Evolutionary conservation across 257 asterid genomes (phyloP), one percentile per base, ranked within the genome.

Genomic region (Salvia hispanica): DNA sequence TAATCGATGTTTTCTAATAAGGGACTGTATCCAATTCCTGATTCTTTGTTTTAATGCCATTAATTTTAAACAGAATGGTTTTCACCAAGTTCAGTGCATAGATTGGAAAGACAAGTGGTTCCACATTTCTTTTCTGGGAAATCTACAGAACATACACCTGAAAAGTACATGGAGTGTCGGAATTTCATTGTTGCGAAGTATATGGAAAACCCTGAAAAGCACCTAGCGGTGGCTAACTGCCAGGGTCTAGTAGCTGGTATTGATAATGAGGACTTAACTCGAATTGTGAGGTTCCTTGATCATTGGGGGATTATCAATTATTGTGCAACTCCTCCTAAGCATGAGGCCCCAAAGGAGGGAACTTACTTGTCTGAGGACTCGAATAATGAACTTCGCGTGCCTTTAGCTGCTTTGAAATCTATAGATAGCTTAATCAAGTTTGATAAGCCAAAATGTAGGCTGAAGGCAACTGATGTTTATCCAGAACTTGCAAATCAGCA

Each of bases 41-140:
- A 48, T 57, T 18, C 36, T 61, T 56, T 33, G 65, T 46, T 64
- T 55, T 71, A 58, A 8, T 62, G 69, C 51, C 61, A 66, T 64
- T 50, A 33, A 45, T 47, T 57, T 48, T 36, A 59, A 78, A 76
- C 97, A 94, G 99, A 91, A 43, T 94, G 99, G 99, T 94, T 94
- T 87, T 88, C 95, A 55, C 96, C 95, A 64, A 84, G 74, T 75
- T 73, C 90, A n/a, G 96, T 91, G 83, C 95, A 94, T 85, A 87
- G 99, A 82, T 72, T 94, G 89, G 99, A 94, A 84, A 85, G 97
- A 78, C 99, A 94, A 87, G 99, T 94, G 69, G 99, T 94, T 76
- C 99, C 99, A n/a, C 97, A 87, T 79, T 91, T 91, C 79, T 91
- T 94, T 84, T 79, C 95, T 74, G 97, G 96, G 72, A 94, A 87